A percentile compares a stretch with the other conserved stretches of the same genome.
phyloP scores from a whole-genome alignment of 495 filamentous ascomycete species.

The Penicillium paxilli region DNA sequence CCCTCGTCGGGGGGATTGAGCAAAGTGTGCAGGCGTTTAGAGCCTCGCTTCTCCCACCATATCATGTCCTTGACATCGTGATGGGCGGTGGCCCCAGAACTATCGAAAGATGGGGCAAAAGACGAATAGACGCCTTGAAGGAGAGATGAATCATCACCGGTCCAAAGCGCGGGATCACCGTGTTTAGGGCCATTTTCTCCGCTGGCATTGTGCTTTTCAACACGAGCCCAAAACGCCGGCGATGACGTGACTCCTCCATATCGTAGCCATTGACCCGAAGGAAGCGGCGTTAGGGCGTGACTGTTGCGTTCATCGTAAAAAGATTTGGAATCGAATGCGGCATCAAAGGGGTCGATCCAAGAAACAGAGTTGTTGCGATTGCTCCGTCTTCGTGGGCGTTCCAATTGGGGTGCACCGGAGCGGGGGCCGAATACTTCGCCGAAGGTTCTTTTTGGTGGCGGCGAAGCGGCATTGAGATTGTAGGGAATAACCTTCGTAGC shows the following conservation, averaged over 20 bases:
- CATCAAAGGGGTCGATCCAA: conserved; percentile 48
- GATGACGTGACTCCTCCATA: conserved; percentile 46
- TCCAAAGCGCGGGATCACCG: conserved; percentile 36
- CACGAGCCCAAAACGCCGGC: conserved; percentile 42
- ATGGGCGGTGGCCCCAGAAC: conserved; percentile 71
- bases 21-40: conserved; percentile 55
- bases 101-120: conserved; percentile 83
- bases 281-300: conserved; percentile 40
- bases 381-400: conserved; percentile 56
- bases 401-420: conserved; percentile 60
- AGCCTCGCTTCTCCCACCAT: conserved; percentile 85
- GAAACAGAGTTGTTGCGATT: conserved; percentile 24
- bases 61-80: conserved; percentile 67
- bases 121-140: conserved; percentile 84
- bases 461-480: conserved; percentile 37
- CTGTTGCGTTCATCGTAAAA: conserved; percentile 43
- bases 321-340: conserved; percentile 32
- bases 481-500: conserved; percentile 66
- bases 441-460: conserved; percentile 60
- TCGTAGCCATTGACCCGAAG: conserved; percentile 44
- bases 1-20: conserved; percentile 46
- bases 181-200: conserved; percentile 9
- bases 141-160: conserved; percentile 50
- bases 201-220: conserved; percentile 32
- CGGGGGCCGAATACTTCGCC: conserved; percentile 81